Conservation (phyloP, 176 grass and related monocot genomes). For the Puya raimondii region DNA sequence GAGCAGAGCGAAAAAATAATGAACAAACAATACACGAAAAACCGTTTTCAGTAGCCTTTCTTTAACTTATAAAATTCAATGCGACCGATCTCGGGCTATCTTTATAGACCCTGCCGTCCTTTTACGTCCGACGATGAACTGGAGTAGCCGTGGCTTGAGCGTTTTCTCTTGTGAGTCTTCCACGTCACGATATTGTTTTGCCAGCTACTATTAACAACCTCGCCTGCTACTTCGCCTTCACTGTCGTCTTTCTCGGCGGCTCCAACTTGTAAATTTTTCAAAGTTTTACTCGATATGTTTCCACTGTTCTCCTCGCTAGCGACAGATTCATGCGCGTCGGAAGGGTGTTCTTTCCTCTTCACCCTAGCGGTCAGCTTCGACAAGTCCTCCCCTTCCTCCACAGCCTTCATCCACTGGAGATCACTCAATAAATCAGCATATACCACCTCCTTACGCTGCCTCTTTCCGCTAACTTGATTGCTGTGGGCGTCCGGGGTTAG, state of each 20-base stretch:
- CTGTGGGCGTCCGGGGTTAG: slow-evolving; percentile 26
- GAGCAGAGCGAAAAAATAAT: neutral
- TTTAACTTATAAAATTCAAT: neutral
- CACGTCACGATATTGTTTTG: slow-evolving; percentile 50
- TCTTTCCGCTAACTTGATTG: slow-evolving; percentile 45
- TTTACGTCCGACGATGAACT: slow-evolving; percentile 30
- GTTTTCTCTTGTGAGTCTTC: slow-evolving; percentile 82
- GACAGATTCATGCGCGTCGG: slow-evolving; percentile 27
- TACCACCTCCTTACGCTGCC: slow-evolving; percentile 84
- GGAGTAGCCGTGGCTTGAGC: slow-evolving; percentile 52
- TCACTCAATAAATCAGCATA: slow-evolving; percentile 78
- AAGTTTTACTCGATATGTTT: slow-evolving; percentile 1
- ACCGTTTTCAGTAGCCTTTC: neutral
- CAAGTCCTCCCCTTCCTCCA: slow-evolving; percentile 60
- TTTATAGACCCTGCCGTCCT: neutral
- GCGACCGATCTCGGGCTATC: neutral
- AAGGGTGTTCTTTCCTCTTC: slow-evolving; percentile 37
- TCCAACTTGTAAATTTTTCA: neutral
- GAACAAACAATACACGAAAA: neutral
- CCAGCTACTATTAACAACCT: slow-evolving; percentile 38
- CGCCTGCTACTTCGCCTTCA: slow-evolving; percentile 21
- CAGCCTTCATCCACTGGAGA: slow-evolving; percentile 80
- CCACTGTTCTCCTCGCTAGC: slow-evolving; percentile 32
- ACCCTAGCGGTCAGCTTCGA: slow-evolving; percentile 52
- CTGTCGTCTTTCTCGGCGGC: slow-evolving; percentile 16